These are phyloP conservation scores for Cyclocybe cylindracea DNA, from an alignment of 768 basidiomycete genomes.

Conservation along the genomic window DNA sequence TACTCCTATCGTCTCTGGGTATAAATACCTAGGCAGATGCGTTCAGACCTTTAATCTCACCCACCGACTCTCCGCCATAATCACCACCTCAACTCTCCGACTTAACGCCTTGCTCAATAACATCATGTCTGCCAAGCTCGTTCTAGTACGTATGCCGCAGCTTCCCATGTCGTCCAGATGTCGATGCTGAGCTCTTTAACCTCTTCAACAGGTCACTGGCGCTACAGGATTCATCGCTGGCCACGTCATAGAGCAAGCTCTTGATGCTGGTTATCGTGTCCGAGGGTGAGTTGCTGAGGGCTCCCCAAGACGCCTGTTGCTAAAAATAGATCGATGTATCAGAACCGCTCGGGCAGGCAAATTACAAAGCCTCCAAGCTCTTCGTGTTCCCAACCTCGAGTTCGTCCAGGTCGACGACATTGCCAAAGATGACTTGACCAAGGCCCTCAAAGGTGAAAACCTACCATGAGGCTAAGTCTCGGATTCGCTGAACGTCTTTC, in stretches of 20 bases:
- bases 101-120: too few species aligned
- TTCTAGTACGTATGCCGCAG: background rate
- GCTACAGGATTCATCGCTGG: slow-evolving; percentile 41
- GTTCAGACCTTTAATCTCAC: too few species aligned
- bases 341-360: slow-evolving; percentile 35
- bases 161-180: background rate
- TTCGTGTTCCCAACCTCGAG: slow-evolving; percentile 28
- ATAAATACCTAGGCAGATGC: too few species aligned
- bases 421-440: slow-evolving; percentile 40
- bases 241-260: slow-evolving; percentile 33
- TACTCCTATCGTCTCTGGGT: too few species aligned
- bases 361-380: slow-evolving; percentile 19
- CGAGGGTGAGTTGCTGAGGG: slow-evolving; percentile 30
- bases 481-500: too few species aligned
- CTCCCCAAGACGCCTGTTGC: background rate
- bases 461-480: too few species aligned
- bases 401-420: slow-evolving; percentile 32
- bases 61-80: too few species aligned
- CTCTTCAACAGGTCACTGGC: slow-evolving; percentile 38
- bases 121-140: too few species aligned
- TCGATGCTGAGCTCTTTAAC: background rate
- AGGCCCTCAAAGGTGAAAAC: slow-evolving; percentile 41
- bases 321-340: background rate
- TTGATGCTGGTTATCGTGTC: slow-evolving; percentile 39
- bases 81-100: too few species aligned